Evolutionary conservation across 2,329 filamentous ascomycete species (phyloP).

Genomic region (Hypoxylon sp.): DNA sequence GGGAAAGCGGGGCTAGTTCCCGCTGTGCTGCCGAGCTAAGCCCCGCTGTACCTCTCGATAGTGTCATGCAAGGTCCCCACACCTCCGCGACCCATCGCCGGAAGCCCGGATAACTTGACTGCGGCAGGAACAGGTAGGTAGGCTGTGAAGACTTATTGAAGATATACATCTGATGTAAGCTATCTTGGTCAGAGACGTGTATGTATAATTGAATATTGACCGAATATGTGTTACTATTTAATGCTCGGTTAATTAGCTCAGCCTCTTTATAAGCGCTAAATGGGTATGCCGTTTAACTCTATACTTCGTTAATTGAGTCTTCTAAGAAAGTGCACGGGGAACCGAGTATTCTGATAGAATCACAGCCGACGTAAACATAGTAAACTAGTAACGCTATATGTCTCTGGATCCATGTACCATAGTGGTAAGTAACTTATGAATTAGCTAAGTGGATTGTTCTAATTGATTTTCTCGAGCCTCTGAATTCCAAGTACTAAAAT

Average conservation of each 20-base stretch:
- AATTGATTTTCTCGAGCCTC: not conserved
- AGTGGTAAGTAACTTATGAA: not conserved
- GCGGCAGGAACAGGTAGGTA: constrained; percentile 14
- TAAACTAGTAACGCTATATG: not conserved
- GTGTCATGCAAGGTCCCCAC: constrained; percentile 2
- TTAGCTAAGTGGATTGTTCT: constrained; percentile 3
- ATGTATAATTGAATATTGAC: not conserved
- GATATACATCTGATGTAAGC: constrained; percentile 1
- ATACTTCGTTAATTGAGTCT: not conserved
- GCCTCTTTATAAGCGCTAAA: constrained; percentile 4
- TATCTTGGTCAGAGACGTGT: not conserved
- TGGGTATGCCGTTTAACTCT: not conserved
- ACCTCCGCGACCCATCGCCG: constrained; percentile 7
- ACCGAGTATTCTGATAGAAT: not conserved
- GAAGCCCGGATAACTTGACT: constrained; percentile 14
- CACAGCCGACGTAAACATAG: not conserved
- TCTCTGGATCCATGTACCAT: not conserved
- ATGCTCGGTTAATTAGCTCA: constrained; percentile 1
- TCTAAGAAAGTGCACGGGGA: not conserved
- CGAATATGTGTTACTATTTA: constrained; percentile 1
- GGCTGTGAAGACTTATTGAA: constrained; percentile 15
- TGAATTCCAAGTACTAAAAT: constrained; percentile 8
- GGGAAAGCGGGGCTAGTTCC: constrained; percentile 10
- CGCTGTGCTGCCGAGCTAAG: constrained; percentile 14
- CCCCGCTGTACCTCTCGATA: constrained; percentile 11